phyloP scores from a whole-genome alignment of 164 flowering plant species.

The Magnolia changhungtana region DNA sequence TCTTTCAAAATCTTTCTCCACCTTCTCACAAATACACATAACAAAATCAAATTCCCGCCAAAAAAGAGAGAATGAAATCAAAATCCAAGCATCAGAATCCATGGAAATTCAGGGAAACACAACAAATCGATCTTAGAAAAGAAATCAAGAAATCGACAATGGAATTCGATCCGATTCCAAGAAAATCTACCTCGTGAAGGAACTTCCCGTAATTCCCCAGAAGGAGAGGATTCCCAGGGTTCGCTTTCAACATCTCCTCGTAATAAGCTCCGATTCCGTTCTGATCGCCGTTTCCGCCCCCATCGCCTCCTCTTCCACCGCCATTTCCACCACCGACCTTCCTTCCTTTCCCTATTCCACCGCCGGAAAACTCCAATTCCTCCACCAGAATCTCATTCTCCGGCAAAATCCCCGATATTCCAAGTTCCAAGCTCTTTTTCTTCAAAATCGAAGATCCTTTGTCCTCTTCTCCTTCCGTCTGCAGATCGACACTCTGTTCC shows the following conservation, averaged over 20 bases:
- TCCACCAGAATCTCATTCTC: slow-evolving; percentile 19
- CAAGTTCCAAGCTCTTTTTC: slow-evolving; percentile 4
- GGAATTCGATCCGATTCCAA: too few species aligned
- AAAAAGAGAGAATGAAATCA: background rate
- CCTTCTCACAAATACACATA: slow-evolving; percentile 29
- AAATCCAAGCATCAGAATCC: background rate
- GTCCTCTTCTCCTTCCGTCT: background rate
- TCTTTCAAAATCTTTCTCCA: slow-evolving; percentile 46
- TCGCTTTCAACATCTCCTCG: slow-evolving; percentile 49
- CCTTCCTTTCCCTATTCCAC: slow-evolving; percentile 27
- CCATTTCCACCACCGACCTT: slow-evolving; percentile 24
- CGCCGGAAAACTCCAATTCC: slow-evolving; percentile 31
- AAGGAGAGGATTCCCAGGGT: slow-evolving; percentile 62
- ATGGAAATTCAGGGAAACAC: background rate
- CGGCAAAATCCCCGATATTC: slow-evolving; percentile 12
- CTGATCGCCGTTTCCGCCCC: slow-evolving; percentile 25
- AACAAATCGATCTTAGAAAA: background rate
- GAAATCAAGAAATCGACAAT: background rate
- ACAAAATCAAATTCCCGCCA: background rate
- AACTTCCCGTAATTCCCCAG: slow-evolving; percentile 72
- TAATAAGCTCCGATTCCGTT: slow-evolving; percentile 58
- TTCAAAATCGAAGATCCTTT: slow-evolving; percentile 13
- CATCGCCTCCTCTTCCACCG: slow-evolving; percentile 27
- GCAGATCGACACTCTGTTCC: background rate
- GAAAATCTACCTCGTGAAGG: slow-evolving; percentile 63